phyloP scores from a whole-genome alignment of 345 rosid species.

The Pseudoturritis turrita region DNA sequence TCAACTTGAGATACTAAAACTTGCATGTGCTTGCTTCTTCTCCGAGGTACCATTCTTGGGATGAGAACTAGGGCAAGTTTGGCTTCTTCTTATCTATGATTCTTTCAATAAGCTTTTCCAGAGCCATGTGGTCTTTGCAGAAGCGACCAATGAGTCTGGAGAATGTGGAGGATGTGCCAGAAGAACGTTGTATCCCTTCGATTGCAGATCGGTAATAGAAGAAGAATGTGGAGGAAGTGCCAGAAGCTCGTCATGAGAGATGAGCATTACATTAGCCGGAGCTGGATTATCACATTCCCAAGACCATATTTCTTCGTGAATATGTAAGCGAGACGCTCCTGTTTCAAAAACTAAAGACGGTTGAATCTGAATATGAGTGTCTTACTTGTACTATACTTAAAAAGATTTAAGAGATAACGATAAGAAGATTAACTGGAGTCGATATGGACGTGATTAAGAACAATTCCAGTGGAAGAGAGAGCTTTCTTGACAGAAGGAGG shows the following conservation, averaged over 20 bases:
- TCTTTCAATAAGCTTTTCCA: neutral
- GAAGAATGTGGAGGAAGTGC: neutral
- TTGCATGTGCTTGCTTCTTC: no score
- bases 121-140: neutral
- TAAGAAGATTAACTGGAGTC: neutral
- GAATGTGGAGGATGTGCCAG: neutral
- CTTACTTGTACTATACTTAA: no score
- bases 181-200: neutral
- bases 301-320: fast-evolving
- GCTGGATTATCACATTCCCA: neutral
- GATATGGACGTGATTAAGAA: neutral
- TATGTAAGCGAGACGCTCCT: neutral
- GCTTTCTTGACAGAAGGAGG: neutral
- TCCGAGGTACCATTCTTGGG: no score
- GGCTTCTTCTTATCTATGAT: no score
- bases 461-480: neutral
- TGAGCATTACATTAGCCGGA: neutral
- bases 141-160: neutral
- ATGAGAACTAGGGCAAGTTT: no score
- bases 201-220: no score
- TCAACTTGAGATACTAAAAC: no score
- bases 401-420: no score
- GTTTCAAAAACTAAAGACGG: neutral
- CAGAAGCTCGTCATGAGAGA: neutral
- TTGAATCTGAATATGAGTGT: no score